These are phyloP conservation scores for Dipodascopsis tothii DNA, from an alignment of 805 yeast species.

Conservation along the genomic window DNA sequence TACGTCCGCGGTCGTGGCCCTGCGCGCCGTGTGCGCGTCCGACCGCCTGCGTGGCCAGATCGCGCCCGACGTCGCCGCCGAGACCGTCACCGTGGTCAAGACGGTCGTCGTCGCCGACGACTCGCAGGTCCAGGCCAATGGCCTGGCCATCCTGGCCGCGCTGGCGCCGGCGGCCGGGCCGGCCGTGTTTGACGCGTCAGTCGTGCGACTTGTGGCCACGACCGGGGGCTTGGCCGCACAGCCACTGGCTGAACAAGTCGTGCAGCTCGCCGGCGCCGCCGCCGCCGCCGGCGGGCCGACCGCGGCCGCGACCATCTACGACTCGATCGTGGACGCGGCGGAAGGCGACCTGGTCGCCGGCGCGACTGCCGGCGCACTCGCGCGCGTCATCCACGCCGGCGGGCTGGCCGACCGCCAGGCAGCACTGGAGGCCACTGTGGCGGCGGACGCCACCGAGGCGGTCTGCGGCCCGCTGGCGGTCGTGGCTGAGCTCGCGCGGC, in stretches of 20 bases:
- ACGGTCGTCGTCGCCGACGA: conserved; percentile 5
- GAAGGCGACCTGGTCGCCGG: conserved; percentile 22
- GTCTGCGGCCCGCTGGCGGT: conserved; percentile 12
- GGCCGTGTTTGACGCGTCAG: not conserved
- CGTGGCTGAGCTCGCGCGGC: conserved; percentile 15
- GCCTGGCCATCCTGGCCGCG: conserved; percentile 5
- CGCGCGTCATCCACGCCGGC: conserved; percentile 12
- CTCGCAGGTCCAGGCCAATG: conserved; percentile 17
- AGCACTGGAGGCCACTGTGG: not conserved
- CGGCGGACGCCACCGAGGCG: not conserved
- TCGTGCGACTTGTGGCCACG: not conserved
- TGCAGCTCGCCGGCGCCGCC: not conserved
- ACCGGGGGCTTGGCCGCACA: not conserved
- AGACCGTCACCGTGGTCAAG: conserved; percentile 12
- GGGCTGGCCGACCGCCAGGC: conserved; percentile 3
- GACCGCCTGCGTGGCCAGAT: conserved; percentile 2
- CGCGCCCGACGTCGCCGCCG: conserved; percentile 2
- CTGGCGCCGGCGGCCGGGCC: conserved; percentile 2
- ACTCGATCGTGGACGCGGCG: not conserved
- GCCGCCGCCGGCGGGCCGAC: not conserved
- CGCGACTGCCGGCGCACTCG: conserved; percentile 10
- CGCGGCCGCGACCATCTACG: not conserved
- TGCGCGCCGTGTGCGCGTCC: conserved; percentile 7
- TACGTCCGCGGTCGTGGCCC: conserved; percentile 23
- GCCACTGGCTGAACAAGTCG: not conserved